Evolutionary conservation across 2,329 filamentous ascomycete species (phyloP).

Genomic region (Polytolypa hystricis): DNA sequence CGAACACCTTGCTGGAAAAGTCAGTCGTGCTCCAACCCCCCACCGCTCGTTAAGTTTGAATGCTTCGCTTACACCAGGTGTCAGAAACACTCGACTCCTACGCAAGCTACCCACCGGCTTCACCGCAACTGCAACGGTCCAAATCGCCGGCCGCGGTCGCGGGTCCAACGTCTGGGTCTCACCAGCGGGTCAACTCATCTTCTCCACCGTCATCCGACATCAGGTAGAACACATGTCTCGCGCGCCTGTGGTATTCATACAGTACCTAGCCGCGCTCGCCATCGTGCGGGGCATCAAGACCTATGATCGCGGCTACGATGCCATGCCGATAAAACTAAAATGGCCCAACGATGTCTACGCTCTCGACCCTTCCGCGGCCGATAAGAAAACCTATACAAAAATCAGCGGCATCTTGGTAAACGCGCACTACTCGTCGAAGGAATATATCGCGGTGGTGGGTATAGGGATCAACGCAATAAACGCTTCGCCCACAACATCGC

Average conservation of each 20-base stretch:
- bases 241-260: constrained; percentile 81
- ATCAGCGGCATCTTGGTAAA: constrained; percentile 90
- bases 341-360: constrained; percentile 97
- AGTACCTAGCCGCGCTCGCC: constrained; percentile 84
- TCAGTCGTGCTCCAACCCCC: too few species aligned
- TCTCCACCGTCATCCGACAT: constrained; percentile 81
- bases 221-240: constrained; percentile 57
- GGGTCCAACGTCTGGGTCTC: constrained; percentile 93
- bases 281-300: constrained; percentile 71
- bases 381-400: constrained; percentile 57
- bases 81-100: constrained; percentile 65
- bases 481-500: constrained; percentile 70
- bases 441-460: constrained; percentile 77
- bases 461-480: constrained; percentile 82
- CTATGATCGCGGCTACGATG: constrained; percentile 65
- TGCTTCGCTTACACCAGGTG: too few species aligned
- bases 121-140: constrained; percentile 74
- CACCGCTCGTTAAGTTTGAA: not conserved
- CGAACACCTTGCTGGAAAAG: constrained; percentile 88
- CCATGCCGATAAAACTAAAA: constrained; percentile 74
- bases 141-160: constrained; percentile 77
- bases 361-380: constrained; percentile 48
- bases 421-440: constrained; percentile 62
- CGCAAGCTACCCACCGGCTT: constrained; percentile 72
- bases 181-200: constrained; percentile 73